Evolutionary conservation across 179 eudicot species (phyloP), one percentile per base, ranked within the genome.

Genomic region (Dionaea muscipula): DNA sequence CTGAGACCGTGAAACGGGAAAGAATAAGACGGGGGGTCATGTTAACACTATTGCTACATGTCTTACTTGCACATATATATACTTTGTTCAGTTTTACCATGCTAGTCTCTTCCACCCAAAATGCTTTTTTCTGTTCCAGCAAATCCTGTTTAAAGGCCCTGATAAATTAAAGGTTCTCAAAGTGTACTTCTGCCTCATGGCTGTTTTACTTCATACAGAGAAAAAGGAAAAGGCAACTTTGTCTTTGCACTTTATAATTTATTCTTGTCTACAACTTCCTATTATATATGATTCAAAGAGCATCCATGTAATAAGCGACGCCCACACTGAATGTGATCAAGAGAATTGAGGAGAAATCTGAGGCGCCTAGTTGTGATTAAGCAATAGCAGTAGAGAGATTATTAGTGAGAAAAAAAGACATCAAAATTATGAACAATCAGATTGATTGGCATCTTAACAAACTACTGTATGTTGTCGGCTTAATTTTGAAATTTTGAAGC

Each of bases 141-240:
- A 46, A 46, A 46, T 46, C 12, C 50, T 46, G 7, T 19, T 46
- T 3, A 15, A 37, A 6, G 14, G 14, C 5, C 24, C 43, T 20
- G 53, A 18, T 10, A 18, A 54, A 38, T 24, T 41, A 56, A 56
- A 56, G 60, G 37, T 39, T 12, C 50, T 56, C 60, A 56, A 56
- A 56, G 60, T 56, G 59, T 36, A 36, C 10, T 8, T 18, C 16
- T 11, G 10, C 10, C 5, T 31, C 43, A 6, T 39, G 43, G 43
- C 43, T 43, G 10, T 43, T 2, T 39, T 43, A n/a, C 47, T 20
- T 17, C n/a, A 43, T 0, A 1, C 7, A 5, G 2, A 16, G n/a
- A 20, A n/a, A 43, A 43, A 43, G 47, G 47, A 17, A 43, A 43
- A n/a, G 18, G 47, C 47, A 43, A 43, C 19, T 43, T 43, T 43